Evolutionary conservation across 176 grass and related monocot genomes (phyloP).

Genomic region (Oryza punctata): DNA sequence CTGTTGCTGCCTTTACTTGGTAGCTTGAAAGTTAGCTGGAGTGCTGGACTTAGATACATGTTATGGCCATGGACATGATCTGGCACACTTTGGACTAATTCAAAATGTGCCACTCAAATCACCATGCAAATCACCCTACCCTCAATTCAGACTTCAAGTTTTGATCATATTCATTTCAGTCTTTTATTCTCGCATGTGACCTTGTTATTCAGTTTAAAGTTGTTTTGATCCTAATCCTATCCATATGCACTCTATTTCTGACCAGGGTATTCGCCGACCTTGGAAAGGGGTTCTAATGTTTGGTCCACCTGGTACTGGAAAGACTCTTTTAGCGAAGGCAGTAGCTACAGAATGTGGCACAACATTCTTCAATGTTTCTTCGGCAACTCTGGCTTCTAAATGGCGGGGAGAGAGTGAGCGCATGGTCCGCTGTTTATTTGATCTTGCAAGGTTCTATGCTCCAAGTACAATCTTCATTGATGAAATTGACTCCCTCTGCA

Average conservation of each 20-base stretch:
- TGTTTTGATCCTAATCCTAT: slow-evolving; percentile 10
- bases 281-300: slow-evolving; percentile 99
- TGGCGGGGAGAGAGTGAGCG: slow-evolving; percentile 97
- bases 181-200: slow-evolving; percentile 7
- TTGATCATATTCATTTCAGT: slow-evolving; percentile 15
- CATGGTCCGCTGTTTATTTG: slow-evolving; percentile 94
- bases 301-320: slow-evolving; percentile 96
- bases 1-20: slow-evolving; percentile 29
- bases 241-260: slow-evolving; percentile 16
- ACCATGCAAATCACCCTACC: neutral
- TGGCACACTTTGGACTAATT: neutral
- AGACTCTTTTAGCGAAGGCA: slow-evolving; percentile 96
- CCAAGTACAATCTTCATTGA: slow-evolving; percentile 98
- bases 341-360: slow-evolving; percentile 99
- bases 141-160: neutral
- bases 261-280: slow-evolving; percentile 94
- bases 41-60: neutral
- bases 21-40: neutral
- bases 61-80: neutral
- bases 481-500: slow-evolving; percentile 98
- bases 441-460: slow-evolving; percentile 92
- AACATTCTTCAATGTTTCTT: slow-evolving; percentile 99
- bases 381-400: slow-evolving; percentile 96
- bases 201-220: slow-evolving; percentile 30
- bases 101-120: neutral